Evolutionary conservation across 2,329 filamentous ascomycete genomes (phyloP).

Genomic region (Talaromyces piceae): DNA sequence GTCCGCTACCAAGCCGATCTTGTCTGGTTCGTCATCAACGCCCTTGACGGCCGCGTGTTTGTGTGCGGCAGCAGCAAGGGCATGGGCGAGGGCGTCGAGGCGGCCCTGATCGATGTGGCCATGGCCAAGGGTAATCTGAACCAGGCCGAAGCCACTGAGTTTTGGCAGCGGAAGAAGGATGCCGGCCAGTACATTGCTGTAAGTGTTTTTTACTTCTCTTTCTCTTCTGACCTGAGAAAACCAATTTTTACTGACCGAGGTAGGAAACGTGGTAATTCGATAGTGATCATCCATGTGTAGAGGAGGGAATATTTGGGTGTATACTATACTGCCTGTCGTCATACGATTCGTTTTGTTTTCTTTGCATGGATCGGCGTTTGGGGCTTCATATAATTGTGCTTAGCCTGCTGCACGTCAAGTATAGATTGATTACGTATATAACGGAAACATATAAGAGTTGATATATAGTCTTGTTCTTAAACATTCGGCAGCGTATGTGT

Average conservation of each 20-base stretch:
- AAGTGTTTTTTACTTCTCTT: slow-evolving; percentile 18
- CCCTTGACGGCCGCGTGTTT: slow-evolving; percentile 90
- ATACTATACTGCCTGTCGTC: not conserved
- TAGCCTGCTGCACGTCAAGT: too few relatives aligned
- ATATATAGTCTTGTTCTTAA: not conserved
- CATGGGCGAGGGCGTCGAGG: slow-evolving; percentile 95
- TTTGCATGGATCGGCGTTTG: not conserved
- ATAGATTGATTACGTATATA: not conserved
- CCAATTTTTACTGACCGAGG: slow-evolving; percentile 4
- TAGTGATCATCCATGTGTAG: not conserved
- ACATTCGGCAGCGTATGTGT: not conserved
- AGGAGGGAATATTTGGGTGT: not conserved
- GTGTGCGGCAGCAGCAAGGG: slow-evolving; percentile 93
- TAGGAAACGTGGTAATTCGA: slow-evolving; percentile 29
- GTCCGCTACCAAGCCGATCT: slow-evolving; percentile 84
- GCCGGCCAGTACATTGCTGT: slow-evolving; percentile 91
- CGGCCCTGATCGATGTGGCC: slow-evolving; percentile 78
- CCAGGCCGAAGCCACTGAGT: slow-evolving; percentile 70
- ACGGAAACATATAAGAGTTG: too few relatives aligned
- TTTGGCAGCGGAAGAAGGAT: slow-evolving; percentile 88
- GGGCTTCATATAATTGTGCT: not conserved
- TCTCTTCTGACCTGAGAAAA: not conserved
- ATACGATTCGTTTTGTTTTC: not conserved
- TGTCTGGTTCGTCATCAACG: slow-evolving; percentile 97
- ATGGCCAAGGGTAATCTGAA: slow-evolving; percentile 88